Conservation (phyloP, 2,329 filamentous ascomycete species). For the Fusarium sp. region DNA sequence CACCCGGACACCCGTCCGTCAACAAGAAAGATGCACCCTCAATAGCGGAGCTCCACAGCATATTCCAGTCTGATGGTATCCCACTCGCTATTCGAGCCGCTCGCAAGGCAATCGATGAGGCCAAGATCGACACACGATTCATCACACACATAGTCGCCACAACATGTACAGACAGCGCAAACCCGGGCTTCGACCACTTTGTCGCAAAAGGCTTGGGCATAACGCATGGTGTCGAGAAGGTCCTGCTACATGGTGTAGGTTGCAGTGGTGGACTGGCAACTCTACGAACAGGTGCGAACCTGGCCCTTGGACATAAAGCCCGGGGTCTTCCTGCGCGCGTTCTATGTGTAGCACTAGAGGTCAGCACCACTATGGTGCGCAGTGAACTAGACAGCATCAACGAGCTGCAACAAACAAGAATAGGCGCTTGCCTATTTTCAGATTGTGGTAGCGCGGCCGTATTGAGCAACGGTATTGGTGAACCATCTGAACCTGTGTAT, state of each 20-base stretch:
- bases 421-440: constrained; percentile 76
- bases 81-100: constrained; percentile 69
- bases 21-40: constrained; percentile 67
- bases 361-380: constrained; percentile 71
- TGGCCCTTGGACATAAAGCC: constrained; percentile 73
- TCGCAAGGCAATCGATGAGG: constrained; percentile 68
- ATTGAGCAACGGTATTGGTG: constrained; percentile 73
- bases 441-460: constrained; percentile 77
- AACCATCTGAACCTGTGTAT: constrained; percentile 62
- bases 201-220: constrained; percentile 71
- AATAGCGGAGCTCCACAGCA: constrained; percentile 66
- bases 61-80: constrained; percentile 70
- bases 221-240: constrained; percentile 70
- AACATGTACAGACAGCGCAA: constrained; percentile 77
- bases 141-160: constrained; percentile 77
- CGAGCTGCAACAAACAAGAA: constrained; percentile 70
- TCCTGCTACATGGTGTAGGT: constrained; percentile 75
- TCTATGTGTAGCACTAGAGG: constrained; percentile 74
- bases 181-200: constrained; percentile 76
- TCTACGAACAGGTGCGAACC: constrained; percentile 73
- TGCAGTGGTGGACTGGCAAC: constrained; percentile 74
- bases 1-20: constrained; percentile 70
- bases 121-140: constrained; percentile 62
- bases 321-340: constrained; percentile 72
- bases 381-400: constrained; percentile 75